A percentile compares a stretch with the other conserved stretches of the same genome.
Conservation (phyloP, 148 eudicot genomes). For the Rhododendron ferrugineum region DNA sequence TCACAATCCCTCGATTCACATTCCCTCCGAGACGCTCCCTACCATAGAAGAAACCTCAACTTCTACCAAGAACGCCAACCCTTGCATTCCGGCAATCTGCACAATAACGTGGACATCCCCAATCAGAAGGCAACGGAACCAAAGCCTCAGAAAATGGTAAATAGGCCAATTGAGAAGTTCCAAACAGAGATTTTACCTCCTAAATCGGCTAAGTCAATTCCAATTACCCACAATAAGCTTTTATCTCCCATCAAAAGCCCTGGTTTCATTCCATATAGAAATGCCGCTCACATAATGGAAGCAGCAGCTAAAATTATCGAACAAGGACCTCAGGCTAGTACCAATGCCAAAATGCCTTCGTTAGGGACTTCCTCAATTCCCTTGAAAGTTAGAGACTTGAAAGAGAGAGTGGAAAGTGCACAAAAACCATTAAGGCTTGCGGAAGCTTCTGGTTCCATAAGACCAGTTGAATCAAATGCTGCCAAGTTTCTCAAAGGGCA, state of each 20-base stretch:
- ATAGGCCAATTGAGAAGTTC: slow-evolving; percentile 73
- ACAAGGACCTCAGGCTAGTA: slow-evolving; percentile 42
- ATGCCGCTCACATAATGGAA: slow-evolving; percentile 85
- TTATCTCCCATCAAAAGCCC: slow-evolving; percentile 86
- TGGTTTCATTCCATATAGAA: slow-evolving; percentile 49
- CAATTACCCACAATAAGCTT: slow-evolving; percentile 83
- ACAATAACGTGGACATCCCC: slow-evolving; percentile 32
- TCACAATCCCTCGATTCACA: slow-evolving; percentile 17
- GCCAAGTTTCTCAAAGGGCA: slow-evolving; percentile 55
- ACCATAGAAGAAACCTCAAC: slow-evolving; percentile 38
- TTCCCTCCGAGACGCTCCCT: slow-evolving; percentile 51
- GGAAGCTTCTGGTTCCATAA: slow-evolving; percentile 30
- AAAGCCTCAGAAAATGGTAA: slow-evolving; percentile 38
- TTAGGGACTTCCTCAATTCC: slow-evolving; percentile 64
- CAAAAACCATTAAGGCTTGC: slow-evolving; percentile 36
- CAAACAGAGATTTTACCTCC: slow-evolving; percentile 83
- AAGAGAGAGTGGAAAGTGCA: slow-evolving; percentile 56
- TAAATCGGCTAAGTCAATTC: slow-evolving; percentile 81
- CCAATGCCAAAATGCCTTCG: slow-evolving; percentile 46
- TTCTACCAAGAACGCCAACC: slow-evolving; percentile 35
- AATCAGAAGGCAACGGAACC: slow-evolving; percentile 28
- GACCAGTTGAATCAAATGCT: slow-evolving; percentile 54
- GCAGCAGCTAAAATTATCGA: slow-evolving; percentile 85
- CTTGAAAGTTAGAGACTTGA: slow-evolving; percentile 55
- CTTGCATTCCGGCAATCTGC: slow-evolving; percentile 32